These are phyloP conservation scores for Stephanodiscus triporus DNA, from an alignment of 108 stramenopile genomes.

Conservation along the genomic window DNA sequence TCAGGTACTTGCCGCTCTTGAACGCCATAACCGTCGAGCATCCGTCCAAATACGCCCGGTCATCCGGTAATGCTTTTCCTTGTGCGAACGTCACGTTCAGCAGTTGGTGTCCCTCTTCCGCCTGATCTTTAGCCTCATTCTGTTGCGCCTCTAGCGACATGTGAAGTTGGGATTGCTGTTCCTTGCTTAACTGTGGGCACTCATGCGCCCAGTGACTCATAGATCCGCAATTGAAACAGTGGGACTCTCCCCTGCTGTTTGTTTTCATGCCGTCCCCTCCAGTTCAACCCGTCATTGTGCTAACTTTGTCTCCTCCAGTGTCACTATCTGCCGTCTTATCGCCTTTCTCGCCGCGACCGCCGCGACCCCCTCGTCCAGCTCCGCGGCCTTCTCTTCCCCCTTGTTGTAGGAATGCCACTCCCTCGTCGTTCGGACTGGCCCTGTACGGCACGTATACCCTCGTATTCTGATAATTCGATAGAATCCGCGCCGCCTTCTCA, in stretches of 20 bases:
- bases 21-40: too few relatives aligned
- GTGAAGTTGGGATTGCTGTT: too few relatives aligned
- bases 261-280: too few relatives aligned
- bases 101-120: too few relatives aligned
- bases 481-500: not conserved
- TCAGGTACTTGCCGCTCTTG: slow-evolving; percentile 3
- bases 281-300: too few relatives aligned
- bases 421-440: not conserved
- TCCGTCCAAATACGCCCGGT: slow-evolving; percentile 15
- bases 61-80: not conserved
- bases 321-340: too few relatives aligned
- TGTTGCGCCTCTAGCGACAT: too few relatives aligned
- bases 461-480: slow-evolving; percentile 2
- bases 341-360: not conserved
- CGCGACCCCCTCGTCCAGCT: not conserved
- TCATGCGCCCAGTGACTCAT: not conserved
- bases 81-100: too few relatives aligned
- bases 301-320: too few relatives aligned
- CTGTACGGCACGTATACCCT: not conserved
- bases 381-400: not conserved
- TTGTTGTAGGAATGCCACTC: slow-evolving; percentile 22
- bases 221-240: too few relatives aligned
- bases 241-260: too few relatives aligned
- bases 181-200: not conserved
- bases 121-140: too few relatives aligned